Base-by-base conservation (phyloP, 345 rosid species). In the Arabidopsis suecica region DNA sequence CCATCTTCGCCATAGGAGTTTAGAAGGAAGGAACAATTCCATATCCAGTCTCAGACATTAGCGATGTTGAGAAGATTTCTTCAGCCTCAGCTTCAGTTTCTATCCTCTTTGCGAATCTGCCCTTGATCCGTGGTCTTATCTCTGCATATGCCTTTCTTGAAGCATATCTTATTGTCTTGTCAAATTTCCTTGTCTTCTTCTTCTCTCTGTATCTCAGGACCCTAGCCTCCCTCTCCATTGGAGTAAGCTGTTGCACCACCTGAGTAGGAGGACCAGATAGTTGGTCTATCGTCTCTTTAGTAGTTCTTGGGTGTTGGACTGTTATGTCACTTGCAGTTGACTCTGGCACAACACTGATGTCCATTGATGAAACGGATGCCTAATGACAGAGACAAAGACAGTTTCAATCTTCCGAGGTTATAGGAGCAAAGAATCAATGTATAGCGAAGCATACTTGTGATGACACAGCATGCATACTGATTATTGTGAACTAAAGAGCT, bases 81-180 rank as follows among this genome's bases (percentile, higher is more conserved):
- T 90, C 93, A 14, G 81, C 87, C 58, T 88, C 92, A 53, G 86
- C 82, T 9, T 88, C 92, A 16, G 36, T 77, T 22, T 90, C 84
- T 3, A 78, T 85, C 77, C 96, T 86, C 88, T 95, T 95, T 1
- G 93, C 97, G 33, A 95, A 95, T 47, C 97, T 62, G 11, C 99
- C 99, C 75, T 92, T 95, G 83, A 95, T 87, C 36, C 99, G 78
- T 8, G 97, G 99, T 61, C 99, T 86, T 50, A 88, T 87, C 78
- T 95, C 99, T 42, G 97, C 99, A 50, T 95, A 92, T 4, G 99
- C 97, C 82, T 95, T 92, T 79, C 99, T 87, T 10, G 97, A 95
- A 40, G 99, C 99, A 80, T 95, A 92, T 85, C 99, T 82, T 66
- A 92, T 95, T 12, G 99, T 95, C 83, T 95, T 95, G 81, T 88